Base-by-base conservation (phyloP, 768 basidiomycete species). In the Lactifluus pinguis region DNA sequence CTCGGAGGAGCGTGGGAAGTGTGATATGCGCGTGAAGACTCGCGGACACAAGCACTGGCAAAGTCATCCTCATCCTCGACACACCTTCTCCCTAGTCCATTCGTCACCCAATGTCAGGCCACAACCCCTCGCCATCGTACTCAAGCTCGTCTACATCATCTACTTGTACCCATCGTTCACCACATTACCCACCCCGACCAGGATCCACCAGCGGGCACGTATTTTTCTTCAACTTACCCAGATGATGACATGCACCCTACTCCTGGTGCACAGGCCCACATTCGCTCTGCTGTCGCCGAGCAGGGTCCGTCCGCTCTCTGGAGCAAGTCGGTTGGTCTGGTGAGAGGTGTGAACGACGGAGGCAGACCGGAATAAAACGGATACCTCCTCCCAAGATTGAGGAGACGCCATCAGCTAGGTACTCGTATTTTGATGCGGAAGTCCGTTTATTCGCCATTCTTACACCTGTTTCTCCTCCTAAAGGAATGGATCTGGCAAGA, bases 151-250 rank as follows among this genome's bases (percentile, higher is more conserved):
- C 60, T 6, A 10, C 64, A 1, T 2, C 53, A 15, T 50, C 61
- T 6, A 10, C 64, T 11, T 55, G 53, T 13, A 30, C 62, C 6
- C 62, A 62, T 34, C 63, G 54, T 8, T 15, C 17, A 30, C 25
- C 25, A 25, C 51, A 34, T 4, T 34, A 53, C 30, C 49, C 57
- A 6, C 63, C 52, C 15, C 70, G 77, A 53, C 60, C 69, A 1
- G 77, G 77, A 2, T 88, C 87, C 89, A 2, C 90, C 90, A 0
- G 90, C 90, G 0, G 90, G 89, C 2, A 79, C 87, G 0, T 92
- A 92, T 72, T 92, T 92, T 67, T 79, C 86, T 0, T 71, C 81
- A 1, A 78, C 83, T 36, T 76, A 80, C 19, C 76, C 73, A 55
- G 76, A 82, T 64, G 64, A 72, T 48, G 72, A 52, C n/a, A 49